A percentile compares a stretch with the other conserved stretches of the same genome.
These are phyloP conservation scores for Clarireedia paspali DNA, from an alignment of 2,329 filamentous ascomycete species.

Conservation along the genomic window DNA sequence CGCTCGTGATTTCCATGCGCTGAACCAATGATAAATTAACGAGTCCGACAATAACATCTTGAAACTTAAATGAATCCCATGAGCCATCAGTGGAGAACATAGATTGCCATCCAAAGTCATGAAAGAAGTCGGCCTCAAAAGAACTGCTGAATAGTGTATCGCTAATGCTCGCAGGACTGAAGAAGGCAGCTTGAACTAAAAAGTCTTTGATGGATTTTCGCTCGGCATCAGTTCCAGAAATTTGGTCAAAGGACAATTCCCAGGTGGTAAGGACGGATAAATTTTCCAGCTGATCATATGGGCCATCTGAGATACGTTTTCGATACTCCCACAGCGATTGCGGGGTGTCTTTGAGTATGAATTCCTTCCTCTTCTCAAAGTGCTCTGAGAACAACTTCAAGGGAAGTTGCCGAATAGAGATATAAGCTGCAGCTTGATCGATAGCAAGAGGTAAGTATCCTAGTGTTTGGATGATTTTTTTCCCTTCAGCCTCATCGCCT, in stretches of 20 bases:
- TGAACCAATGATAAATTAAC: constrained; percentile 19
- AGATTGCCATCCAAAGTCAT: not conserved
- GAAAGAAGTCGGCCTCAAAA: not conserved
- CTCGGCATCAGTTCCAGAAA: constrained; percentile 9
- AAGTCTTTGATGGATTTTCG: constrained; percentile 10
- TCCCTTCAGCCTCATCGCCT: not conserved
- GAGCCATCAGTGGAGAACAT: not conserved
- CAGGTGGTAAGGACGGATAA: constrained; percentile 18
- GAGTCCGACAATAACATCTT: constrained; percentile 14
- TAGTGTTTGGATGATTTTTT: constrained; percentile 9
- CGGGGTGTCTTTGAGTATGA: constrained; percentile 11
- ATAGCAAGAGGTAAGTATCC: constrained; percentile 20
- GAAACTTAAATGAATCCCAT: constrained; percentile 17
- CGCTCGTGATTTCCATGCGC: constrained; percentile 1
- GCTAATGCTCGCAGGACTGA: constrained; percentile 10
- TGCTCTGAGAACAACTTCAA: constrained; percentile 12
- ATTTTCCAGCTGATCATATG: not conserved
- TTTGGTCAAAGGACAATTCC: constrained; percentile 21
- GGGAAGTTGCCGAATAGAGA: constrained; percentile 10
- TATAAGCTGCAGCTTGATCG: constrained; percentile 22
- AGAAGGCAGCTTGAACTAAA: constrained; percentile 19
- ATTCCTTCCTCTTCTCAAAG: constrained; percentile 9
- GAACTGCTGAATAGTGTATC: constrained; percentile 3
- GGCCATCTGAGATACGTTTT: not conserved
- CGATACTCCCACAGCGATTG: constrained; percentile 11